phyloP scores from a whole-genome alignment of 73 alveolate genomes.

The Paramecium pentaurelia region DNA sequence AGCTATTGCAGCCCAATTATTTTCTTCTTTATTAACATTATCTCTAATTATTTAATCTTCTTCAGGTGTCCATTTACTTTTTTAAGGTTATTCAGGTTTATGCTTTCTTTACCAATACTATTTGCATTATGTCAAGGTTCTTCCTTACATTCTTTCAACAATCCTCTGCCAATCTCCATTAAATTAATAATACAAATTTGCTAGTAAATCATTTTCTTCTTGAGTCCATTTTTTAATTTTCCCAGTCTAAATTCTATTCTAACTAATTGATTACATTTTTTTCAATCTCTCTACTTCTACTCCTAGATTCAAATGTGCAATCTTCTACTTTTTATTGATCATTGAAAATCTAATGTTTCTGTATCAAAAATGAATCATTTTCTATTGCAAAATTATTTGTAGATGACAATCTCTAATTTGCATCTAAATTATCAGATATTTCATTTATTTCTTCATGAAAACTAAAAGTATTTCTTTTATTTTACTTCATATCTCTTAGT shows the following conservation, averaged over 20 bases:
- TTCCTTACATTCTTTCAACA: not conserved
- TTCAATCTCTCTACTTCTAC: not conserved
- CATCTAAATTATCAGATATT: not conserved
- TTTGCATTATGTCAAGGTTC: not conserved
- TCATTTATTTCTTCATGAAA: not conserved
- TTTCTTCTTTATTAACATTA: not conserved
- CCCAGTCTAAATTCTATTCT: not conserved
- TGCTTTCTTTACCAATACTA: not conserved
- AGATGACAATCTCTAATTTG: not conserved
- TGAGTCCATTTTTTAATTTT: not conserved
- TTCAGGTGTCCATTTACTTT: not conserved
- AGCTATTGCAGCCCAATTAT: not conserved
- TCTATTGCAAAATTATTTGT: not conserved
- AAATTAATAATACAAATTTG: not conserved
- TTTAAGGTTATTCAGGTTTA: not conserved
- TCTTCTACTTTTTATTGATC: not conserved
- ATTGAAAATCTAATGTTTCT: not conserved
- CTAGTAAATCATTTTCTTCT: not conserved
- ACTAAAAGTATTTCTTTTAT: not conserved
- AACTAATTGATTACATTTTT: not conserved
- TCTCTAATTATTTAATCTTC: not conserved
- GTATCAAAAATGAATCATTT: not conserved
- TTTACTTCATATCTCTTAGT: not conserved
- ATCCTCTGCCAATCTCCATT: constrained; percentile 3
- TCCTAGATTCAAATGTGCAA: not conserved